A percentile compares a stretch with the other conserved stretches of the same genome.
Conservation (phyloP, 345 rosid species). For the Pugionium dolabratum region DNA sequence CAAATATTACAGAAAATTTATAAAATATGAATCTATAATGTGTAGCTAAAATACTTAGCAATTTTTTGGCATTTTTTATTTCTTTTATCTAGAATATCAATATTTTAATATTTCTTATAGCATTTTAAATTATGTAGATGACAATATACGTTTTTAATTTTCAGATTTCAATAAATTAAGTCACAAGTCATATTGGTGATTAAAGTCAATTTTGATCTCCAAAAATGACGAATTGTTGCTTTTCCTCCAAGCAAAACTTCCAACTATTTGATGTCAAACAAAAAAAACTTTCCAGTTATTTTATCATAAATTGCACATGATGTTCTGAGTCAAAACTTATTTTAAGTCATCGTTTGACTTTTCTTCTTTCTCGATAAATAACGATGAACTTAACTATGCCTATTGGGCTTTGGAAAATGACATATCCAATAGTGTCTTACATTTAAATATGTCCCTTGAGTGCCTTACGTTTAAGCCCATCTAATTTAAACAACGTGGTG, state of each 20-base stretch:
- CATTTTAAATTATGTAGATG: too few species aligned
- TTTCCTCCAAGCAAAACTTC: constrained; percentile 26
- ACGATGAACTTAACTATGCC: neutral
- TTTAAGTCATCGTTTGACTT: neutral
- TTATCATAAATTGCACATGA: neutral
- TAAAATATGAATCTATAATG: too few species aligned
- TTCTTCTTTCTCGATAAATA: neutral
- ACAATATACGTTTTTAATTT: too few species aligned
- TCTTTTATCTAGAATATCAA: too few species aligned
- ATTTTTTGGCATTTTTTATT: too few species aligned
- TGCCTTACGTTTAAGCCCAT: neutral
- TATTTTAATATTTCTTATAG: too few species aligned
- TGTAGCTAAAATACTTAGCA: too few species aligned
- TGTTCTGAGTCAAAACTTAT: constrained; percentile 1
- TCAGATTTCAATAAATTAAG: too few species aligned
- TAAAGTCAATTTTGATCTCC: constrained; percentile 14
- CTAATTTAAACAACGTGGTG: neutral
- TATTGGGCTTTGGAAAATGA: constrained; percentile 14
- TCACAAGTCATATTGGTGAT: too few species aligned
- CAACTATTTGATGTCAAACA: neutral
- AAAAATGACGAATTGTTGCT: neutral
- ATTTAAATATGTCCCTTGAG: neutral
- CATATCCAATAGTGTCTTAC: neutral
- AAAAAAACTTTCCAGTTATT: neutral
- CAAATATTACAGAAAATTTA: too few species aligned